Conservation (phyloP, 768 basidiomycete genomes). For the Basidioascus undulatus region DNA sequence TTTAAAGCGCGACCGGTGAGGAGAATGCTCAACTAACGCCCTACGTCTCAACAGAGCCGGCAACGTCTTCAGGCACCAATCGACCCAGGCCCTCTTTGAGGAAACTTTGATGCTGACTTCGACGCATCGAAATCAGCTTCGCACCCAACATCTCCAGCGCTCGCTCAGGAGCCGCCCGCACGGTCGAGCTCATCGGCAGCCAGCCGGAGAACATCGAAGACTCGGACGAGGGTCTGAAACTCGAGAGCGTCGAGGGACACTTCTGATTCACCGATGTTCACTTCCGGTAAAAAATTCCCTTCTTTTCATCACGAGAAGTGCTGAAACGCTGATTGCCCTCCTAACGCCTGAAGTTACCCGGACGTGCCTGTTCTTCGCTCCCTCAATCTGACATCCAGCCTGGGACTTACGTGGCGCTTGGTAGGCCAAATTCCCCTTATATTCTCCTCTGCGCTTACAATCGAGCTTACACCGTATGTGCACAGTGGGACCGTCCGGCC, state of each 20-base stretch:
- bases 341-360: conserved; percentile 19
- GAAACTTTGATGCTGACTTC: neutral
- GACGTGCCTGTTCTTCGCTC: conserved; percentile 16
- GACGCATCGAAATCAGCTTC: too few relatives aligned
- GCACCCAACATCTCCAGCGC: conserved; percentile 78
- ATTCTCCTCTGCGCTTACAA: too few relatives aligned
- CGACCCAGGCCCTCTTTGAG: conserved; percentile 20
- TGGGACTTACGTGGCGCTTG: conserved; percentile 20
- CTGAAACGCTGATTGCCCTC: too few relatives aligned
- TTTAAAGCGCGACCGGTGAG: too few relatives aligned
- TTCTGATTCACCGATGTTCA: too few relatives aligned
- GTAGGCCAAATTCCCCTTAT: too few relatives aligned
- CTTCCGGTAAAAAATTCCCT: too few relatives aligned
- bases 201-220: conserved; percentile 58
- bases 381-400: conserved; percentile 19
- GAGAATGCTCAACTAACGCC: too few relatives aligned
- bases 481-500: conserved; percentile 21
- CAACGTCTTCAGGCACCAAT: too few relatives aligned
- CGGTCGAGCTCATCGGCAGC: conserved; percentile 52
- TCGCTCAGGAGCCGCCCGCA: conserved; percentile 44
- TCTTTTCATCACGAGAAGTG: conserved; percentile 19
- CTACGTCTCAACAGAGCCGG: too few relatives aligned
- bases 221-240: conserved; percentile 16
- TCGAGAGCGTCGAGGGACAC: conserved; percentile 18
- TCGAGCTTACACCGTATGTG: too few relatives aligned